Base-by-base conservation (phyloP, 176 grass and related monocot species). In the Metroxylon sagu region DNA sequence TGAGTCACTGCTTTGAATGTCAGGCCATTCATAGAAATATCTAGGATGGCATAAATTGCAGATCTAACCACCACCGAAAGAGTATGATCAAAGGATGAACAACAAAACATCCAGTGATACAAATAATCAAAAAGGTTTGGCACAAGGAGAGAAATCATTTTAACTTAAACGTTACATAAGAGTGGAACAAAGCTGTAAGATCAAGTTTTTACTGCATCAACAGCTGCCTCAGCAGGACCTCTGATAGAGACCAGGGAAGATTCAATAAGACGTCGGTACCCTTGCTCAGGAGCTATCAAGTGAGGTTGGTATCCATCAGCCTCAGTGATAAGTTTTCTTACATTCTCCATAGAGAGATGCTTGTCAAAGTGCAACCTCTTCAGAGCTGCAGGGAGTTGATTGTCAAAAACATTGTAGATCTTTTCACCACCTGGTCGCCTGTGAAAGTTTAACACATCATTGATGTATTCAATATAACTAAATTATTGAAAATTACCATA, bases 271-370 rank as follows among this genome's bases (percentile, higher is more conserved):
- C 65, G 65, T 5, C 65, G 52, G 28, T 67, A 67, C 35, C 65
- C 65, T 67, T 67, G 65, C 52, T 67, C 65, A 31, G 65, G 65
- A 6, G 65, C 65, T 18, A 67, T 67, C 26, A 67, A 35, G 8
- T 67, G 65, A 55, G 65, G 65, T 54, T 67, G 65, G 14, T 67
- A 67, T 27, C 65, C 65, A 55, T 67, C 65, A 54, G 65, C 65
- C 54, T 67, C 65, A 54, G 65, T 54, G 65, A 67, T 55, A 31
- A 67, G 51, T 19, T 67, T 67, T 39, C 52, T 67, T 12, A 67
- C 65, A 55, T 67, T 67, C n/a, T 67, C 51, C 65, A 67, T 54
- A 10, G 65, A 55, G 18, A 67, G 52, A 31, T 67, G 52, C 17
- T 55, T 67, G 65, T 67, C 65, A 43, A 67, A 67, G 53, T 54